Base-by-base conservation (phyloP, 805 yeast species). In the Schwanniomyces polymorphus region DNA sequence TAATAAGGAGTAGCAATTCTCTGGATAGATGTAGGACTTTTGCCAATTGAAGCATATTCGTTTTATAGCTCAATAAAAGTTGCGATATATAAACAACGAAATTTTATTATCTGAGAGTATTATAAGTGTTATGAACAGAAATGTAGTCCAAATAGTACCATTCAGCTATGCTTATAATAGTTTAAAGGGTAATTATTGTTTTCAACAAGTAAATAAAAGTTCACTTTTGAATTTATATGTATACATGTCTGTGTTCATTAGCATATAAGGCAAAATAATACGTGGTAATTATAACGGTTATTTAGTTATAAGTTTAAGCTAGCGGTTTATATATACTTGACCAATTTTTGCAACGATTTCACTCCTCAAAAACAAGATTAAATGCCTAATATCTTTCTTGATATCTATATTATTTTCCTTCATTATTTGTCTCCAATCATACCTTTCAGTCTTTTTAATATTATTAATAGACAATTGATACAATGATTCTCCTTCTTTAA, bases 391-490 rank as follows among this genome's bases (percentile, higher is more conserved):
- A 21, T 57, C 51, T 3, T 45, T 34, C 4, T 77, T 76, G 1
- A 66, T 47, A 6, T 44, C 43, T 6, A 46, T 38, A 0, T 51
- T 51, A 6, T 45, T 49, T 5, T 54, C 41, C 26, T 53, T 48
- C 46, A 67, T 46, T 25, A 57, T 38, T 7, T 42, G 47, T 48
- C 76, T 64, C 78, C 78, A 74, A 45, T 74, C 78, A 48, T 63
- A 61, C 1, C 37, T 41, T n/a, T 50, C 40, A 5, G 56, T 46
- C 2, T 50, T 51, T 3, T 41, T 45, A 45, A 59, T 41, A 46
- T 62, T 55, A 28, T 55, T 59, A 5, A 66, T 58, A 7, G 73
- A 57, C 46, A 58, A 64, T 31, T 58, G 46, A 56, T 69, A 72
- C 28, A 72, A 57, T 7, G 58, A 58, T 27, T 65, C 67, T 6